A percentile compares a stretch with the other conserved stretches of the same genome.
Evolutionary conservation across 1,139 yeast species (phyloP).

Genomic region (Nakaseomyces nivariensis): DNA sequence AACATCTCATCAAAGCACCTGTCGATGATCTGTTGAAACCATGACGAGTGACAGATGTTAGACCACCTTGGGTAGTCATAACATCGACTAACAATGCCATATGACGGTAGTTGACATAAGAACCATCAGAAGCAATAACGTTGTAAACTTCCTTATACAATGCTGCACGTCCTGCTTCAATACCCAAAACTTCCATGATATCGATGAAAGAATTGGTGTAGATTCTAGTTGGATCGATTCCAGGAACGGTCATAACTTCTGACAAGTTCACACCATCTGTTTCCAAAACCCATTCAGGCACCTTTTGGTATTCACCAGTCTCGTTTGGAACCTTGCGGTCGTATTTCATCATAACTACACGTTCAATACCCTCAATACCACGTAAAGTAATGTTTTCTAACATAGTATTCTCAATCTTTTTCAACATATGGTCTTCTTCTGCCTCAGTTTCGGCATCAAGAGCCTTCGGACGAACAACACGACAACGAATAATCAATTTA

Average conservation of each 20-base stretch:
- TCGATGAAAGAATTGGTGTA: conserved; percentile 96
- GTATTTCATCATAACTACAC: conserved; percentile 80
- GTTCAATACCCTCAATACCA: conserved; percentile 90
- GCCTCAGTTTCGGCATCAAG: conserved; percentile 90
- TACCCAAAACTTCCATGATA: conserved; percentile 88
- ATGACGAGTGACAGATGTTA: conserved; percentile 98
- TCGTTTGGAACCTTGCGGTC: conserved; percentile 70
- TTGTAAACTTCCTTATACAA: conserved; percentile 87
- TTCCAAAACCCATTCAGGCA: conserved; percentile 96
- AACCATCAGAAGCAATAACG: conserved; percentile 98
- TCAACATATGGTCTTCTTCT: conserved; percentile 94
- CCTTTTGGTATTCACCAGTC: conserved; percentile 78
- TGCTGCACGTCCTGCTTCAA: conserved; percentile 96
- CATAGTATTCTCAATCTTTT: conserved; percentile 94
- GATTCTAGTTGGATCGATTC: conserved; percentile 83
- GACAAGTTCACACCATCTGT: conserved; percentile 96
- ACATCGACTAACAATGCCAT: conserved; percentile 96
- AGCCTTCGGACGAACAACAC: conserved; percentile 93
- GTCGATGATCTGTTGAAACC: conserved; percentile 98
- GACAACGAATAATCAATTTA: conserved; percentile 91
- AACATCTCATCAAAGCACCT: conserved; percentile 98
- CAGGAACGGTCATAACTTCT: conserved; percentile 90
- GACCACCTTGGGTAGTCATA: conserved; percentile 97
- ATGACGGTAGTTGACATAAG: conserved; percentile 96
- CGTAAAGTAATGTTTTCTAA: conserved; percentile 87